Evolutionary conservation across 108 stramenopile genomes (phyloP), one percentile per base, ranked within the genome.

Genomic region (Skeletonema menzelii): DNA sequence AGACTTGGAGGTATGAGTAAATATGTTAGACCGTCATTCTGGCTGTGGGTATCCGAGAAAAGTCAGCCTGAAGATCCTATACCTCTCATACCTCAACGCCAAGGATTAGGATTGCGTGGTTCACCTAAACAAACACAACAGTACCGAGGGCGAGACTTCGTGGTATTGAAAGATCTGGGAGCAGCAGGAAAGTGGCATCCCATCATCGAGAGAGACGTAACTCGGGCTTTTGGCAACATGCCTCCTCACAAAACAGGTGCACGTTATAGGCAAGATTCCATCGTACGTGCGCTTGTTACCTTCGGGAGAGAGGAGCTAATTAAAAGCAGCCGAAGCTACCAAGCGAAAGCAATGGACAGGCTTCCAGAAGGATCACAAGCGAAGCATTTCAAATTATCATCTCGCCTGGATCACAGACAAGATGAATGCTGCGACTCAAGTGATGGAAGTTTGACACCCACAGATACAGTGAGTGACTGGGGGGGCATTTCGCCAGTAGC

Each of bases 391-490:
- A 77, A 75, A 37, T 30, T 80, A 19, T 73, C 72, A 0, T 73
- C 72, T 42, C 72, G 68, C 17, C 58, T 80, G 22, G 72, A 80
- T 53, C 67, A 46, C 31, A 30, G 49, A 44, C 56, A 80, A 59
- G 67, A 67, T n/a, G 59, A 35, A 30, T 58, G 63, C 24, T 44
- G 63, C 34, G 73, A 63, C 22, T 60, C 72, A 28, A 78, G 77
- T 49, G 75, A 85, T 37, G 77, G 59, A 32, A 87, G 85, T 73
- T 27, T 79, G 38, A 73, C 84, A 3, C 89, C 87, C 19, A 90
- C 90, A 0, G 90, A 95, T 62, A 91, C 87, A 19, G 93, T 95
- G 5, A 92, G 91, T 75, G 93, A 94, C 67, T 94, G 93, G 93
- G 86, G 91, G 20, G 91, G 82, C 20, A 86, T 90, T 27, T 85